phyloP scores from a whole-genome alignment of 2,329 filamentous ascomycete species.

The Pseudopyrenochaeta lycopersici region DNA sequence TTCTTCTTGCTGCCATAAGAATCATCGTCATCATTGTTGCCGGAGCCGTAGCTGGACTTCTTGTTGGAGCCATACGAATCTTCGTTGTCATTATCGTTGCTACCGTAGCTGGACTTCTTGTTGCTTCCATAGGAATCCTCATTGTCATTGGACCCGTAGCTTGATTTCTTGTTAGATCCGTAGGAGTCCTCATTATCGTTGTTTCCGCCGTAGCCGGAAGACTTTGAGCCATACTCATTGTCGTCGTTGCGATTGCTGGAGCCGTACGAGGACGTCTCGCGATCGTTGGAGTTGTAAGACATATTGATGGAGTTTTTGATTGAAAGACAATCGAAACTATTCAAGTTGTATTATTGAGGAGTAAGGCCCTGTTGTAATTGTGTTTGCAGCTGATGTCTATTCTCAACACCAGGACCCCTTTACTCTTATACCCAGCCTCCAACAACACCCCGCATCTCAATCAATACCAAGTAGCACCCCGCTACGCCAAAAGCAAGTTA shows the following conservation, averaged over 20 bases:
- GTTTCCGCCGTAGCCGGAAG: conserved; percentile 12
- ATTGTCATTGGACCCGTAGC: not conserved
- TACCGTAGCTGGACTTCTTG: conserved; percentile 12
- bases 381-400: not conserved
- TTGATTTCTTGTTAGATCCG: not conserved
- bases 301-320: conserved; percentile 1
- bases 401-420: not conserved
- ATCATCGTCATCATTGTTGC: not conserved
- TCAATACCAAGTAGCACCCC: not conserved
- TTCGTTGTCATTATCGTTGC: conserved; percentile 9
- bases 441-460: not conserved
- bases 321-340: not conserved
- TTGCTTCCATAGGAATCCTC: conserved; percentile 15
- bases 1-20: not conserved
- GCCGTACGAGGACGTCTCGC: conserved; percentile 1
- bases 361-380: not conserved
- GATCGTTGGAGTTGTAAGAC: conserved; percentile 17
- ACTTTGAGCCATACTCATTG: conserved; percentile 10
- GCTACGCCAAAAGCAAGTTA: not conserved
- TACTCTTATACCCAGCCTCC: not conserved
- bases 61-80: conserved; percentile 6
- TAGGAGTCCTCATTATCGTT: conserved; percentile 7
- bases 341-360: not conserved
- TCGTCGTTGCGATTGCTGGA: conserved; percentile 8
- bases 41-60: not conserved